Base-by-base conservation (phyloP, 2,329 filamentous ascomycete species). In the Aureobasidium sp. region DNA sequence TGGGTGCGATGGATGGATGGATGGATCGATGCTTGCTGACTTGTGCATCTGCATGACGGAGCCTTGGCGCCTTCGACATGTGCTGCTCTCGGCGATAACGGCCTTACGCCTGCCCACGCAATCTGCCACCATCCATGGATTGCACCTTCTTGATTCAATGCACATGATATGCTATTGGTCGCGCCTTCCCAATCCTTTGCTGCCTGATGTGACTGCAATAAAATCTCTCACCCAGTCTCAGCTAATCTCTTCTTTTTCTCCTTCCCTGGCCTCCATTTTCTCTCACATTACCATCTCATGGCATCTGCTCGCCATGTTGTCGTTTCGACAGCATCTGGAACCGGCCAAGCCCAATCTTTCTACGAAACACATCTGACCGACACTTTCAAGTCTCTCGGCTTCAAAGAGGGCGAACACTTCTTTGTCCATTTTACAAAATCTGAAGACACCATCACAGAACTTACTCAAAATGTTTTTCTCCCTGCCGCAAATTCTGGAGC, bases 361-460 rank as follows among this genome's bases (percentile, higher is more conserved):
- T 74, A 66, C 63, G 53, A 68, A 2, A 38, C 66, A 22, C 59
- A 65, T 2, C 57, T 76, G 4, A 60, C 62, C 38, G 69, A 70
- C 1, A 63, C 77, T 3, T 68, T 80, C 3, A 64, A 69, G 25
- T 61, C 65, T 16, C 61, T 77, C 6, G 69, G 70, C 22, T 63
- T 72, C 11, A 61, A 65, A 11, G 57, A 65, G 3, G 59, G 54
- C 11, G 60, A 55, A 10, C 57, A 68, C 40, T 84, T 82, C 62
- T 41, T 71, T 2, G 67, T 86, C 3, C 74, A 86, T 49, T 67
- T 78, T 44, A 95, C 90, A 1, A 68, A 77, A 21, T 84, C 79
- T 25, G 71, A 78, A 1, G 70, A 80, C 2, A 86, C 79, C 11
- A 78, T 96, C 35, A 73, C 74, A 5, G 73, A 85, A 1, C 80